Base-by-base conservation (phyloP, 177 flowering plant species). In the Vitis hybrid region DNA sequence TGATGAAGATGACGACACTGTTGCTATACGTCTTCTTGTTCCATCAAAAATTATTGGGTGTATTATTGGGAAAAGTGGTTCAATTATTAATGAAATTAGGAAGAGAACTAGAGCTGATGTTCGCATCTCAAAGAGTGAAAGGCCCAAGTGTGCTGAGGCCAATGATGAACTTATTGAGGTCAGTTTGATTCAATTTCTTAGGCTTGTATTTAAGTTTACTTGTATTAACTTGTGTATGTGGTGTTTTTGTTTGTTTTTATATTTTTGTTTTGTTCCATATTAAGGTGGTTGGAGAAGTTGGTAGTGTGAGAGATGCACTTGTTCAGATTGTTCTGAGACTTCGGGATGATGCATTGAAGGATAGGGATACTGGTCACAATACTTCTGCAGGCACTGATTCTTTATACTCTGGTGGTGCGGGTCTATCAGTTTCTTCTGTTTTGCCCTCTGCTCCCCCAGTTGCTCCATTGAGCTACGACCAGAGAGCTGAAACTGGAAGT, bases 151-250 rank as follows among this genome's bases (percentile, higher is more conserved):
- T 79, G 91, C 89, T 64, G 83, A 79, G 60, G 71, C 52, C 30
- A 77, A 73, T 72, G 96, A 89, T 78, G 97, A 93, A 75, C 91
- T 88, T 65, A 85, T 95, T 72, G 98, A 93, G 97, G 99, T 95
- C 51, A 64, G 79, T 34, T 66, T 66, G 45, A 2, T 19, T 10
- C 2, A 10, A 13, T 32, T 13, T 65, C 32, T 32, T 11, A 34
- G 34, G 14, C 3, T 55, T 11, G 2, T 14, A 52, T 34, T 14
- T 17, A 40, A 40, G 45, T 40, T 40, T 40, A 40, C 1, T 17
- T 30, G 10, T 13, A 52, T 63, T 12, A 54, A 34, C 63, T 54
- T 65, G 3, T 52, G 64, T 49, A 40, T 5, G 2, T 11, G 9
- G 32, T 40, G 9, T 21, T 12, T 40, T 60, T 52, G 17, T 1